Conservation (phyloP, 2,329 filamentous ascomycete genomes). For the Scleromitrula shiraiana region DNA sequence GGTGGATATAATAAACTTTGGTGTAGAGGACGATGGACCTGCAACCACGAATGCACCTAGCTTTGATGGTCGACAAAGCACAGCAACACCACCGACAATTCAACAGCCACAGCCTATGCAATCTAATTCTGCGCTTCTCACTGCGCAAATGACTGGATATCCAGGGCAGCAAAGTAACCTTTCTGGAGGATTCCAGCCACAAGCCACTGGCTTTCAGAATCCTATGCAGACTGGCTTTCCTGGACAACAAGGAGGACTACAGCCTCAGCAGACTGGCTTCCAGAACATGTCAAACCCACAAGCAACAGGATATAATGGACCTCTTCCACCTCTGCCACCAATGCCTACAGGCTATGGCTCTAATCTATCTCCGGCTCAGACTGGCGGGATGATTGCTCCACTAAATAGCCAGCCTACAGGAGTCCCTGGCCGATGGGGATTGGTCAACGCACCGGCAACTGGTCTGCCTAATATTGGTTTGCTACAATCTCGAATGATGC, state of each 20-base stretch:
- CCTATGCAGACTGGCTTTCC: slow-evolving; percentile 47
- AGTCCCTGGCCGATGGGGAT: slow-evolving; percentile 90
- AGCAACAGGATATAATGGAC: slow-evolving; percentile 71
- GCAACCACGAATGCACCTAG: slow-evolving; percentile 58
- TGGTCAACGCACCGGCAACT: slow-evolving; percentile 85
- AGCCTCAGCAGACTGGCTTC: slow-evolving; percentile 64
- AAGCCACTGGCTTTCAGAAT: slow-evolving; percentile 37
- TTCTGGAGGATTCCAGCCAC: slow-evolving; percentile 35
- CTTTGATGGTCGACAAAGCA: slow-evolving; percentile 51
- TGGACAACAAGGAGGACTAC: slow-evolving; percentile 50
- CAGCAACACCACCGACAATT: slow-evolving; percentile 44
- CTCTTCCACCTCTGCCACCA: slow-evolving; percentile 68
- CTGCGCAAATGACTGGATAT: slow-evolving; percentile 62
- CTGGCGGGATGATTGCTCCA: slow-evolving; percentile 50
- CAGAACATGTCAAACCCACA: slow-evolving; percentile 60
- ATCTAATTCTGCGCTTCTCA: slow-evolving; percentile 59
- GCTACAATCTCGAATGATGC: slow-evolving; percentile 92
- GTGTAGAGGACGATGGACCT: slow-evolving; percentile 64
- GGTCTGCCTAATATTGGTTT: slow-evolving; percentile 92
- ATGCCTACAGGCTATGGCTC: slow-evolving; percentile 71
- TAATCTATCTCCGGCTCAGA: slow-evolving; percentile 51
- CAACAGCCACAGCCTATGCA: slow-evolving; percentile 68
- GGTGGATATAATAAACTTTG: slow-evolving; percentile 99
- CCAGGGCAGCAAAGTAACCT: slow-evolving; percentile 42
- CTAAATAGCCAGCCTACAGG: slow-evolving; percentile 94